These are phyloP conservation scores for Nigrospora sphaerica DNA, from an alignment of 2,329 filamentous ascomycete species.

Conservation along the genomic window DNA sequence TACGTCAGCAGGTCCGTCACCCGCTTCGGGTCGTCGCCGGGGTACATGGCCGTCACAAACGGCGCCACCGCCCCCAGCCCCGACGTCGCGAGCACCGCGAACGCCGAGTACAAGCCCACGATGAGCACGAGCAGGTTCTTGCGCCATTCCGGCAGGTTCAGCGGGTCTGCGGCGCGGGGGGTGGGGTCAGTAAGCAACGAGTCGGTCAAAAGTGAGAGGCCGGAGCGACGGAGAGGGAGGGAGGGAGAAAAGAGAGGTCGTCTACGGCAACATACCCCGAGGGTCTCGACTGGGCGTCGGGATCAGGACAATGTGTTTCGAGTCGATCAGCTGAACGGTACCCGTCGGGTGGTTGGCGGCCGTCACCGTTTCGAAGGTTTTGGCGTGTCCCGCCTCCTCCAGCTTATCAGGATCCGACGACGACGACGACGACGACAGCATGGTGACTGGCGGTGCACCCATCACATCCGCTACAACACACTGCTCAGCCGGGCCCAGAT, in stretches of 20 bases:
- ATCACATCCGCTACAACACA: too few relatives aligned
- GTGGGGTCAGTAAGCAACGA: background rate
- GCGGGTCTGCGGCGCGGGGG: constrained; percentile 10
- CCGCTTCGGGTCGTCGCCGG: constrained; percentile 8
- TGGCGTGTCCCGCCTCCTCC: too few relatives aligned
- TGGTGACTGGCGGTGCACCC: too few relatives aligned
- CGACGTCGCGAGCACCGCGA: constrained; percentile 9
- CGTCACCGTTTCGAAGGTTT: too few relatives aligned
- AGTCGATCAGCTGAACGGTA: constrained; percentile 3
- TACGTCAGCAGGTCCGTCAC: constrained; percentile 22
- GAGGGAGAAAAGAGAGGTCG: too few relatives aligned
- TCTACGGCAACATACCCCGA: constrained; percentile 11
- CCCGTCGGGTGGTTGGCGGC: background rate
- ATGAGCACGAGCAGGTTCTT: constrained; percentile 14
- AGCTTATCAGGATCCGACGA: too few relatives aligned
- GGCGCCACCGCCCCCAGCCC: constrained; percentile 5
- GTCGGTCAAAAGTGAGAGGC: background rate
- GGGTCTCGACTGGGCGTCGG: constrained; percentile 14
- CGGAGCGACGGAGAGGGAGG: background rate
- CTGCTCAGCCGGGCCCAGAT: too few relatives aligned
- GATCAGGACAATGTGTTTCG: constrained; percentile 11
- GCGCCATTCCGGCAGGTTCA: constrained; percentile 17
- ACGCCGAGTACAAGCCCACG: constrained; percentile 11
- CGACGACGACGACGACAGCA: too few relatives aligned
- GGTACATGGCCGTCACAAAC: constrained; percentile 10